Evolutionary conservation across 768 basidiomycete genomes (phyloP).

Genomic region (Kwoniella mangroviensis): DNA sequence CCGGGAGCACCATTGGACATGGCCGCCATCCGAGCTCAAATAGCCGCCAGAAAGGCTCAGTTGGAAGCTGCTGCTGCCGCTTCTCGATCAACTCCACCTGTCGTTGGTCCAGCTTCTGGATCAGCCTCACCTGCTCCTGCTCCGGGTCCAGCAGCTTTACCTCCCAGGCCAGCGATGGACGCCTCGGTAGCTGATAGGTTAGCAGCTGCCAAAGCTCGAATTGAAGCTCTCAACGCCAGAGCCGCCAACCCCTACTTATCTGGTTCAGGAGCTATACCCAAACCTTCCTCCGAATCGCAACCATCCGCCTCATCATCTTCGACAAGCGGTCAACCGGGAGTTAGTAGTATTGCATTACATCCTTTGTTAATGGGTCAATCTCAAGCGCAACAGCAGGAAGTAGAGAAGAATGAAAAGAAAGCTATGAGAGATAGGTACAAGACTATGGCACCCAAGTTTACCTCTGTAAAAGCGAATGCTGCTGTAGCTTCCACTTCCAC

Average conservation of each 20-base stretch:
- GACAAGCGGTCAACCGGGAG: conserved; percentile 11
- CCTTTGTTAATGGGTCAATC: conserved; percentile 42
- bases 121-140: conserved; percentile 60
- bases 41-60: conserved; percentile 50
- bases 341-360: conserved; percentile 44
- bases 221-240: conserved; percentile 79
- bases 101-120: conserved; percentile 27
- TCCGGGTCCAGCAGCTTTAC: conserved; percentile 61
- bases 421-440: conserved; percentile 81
- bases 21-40: conserved; percentile 55
- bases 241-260: conserved; percentile 80
- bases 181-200: conserved; percentile 63
- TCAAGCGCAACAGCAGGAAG: conserved; percentile 22
- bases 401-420: conserved; percentile 50
- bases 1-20: conserved; percentile 44
- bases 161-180: conserved; percentile 42
- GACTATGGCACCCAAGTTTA: conserved; percentile 98
- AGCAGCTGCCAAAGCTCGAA: conserved; percentile 82
- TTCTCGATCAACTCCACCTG: conserved; percentile 19
- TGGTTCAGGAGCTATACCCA: conserved; percentile 38
- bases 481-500: conserved; percentile 19
- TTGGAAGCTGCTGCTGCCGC: conserved; percentile 33
- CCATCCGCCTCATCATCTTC: conserved; percentile 4
- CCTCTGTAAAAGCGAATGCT: conserved; percentile 77
- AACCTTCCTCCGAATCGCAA: conserved; percentile 7